These are phyloP conservation scores for Yarrowia divulgata DNA, from an alignment of 805 yeast species.

Conservation along the genomic window DNA sequence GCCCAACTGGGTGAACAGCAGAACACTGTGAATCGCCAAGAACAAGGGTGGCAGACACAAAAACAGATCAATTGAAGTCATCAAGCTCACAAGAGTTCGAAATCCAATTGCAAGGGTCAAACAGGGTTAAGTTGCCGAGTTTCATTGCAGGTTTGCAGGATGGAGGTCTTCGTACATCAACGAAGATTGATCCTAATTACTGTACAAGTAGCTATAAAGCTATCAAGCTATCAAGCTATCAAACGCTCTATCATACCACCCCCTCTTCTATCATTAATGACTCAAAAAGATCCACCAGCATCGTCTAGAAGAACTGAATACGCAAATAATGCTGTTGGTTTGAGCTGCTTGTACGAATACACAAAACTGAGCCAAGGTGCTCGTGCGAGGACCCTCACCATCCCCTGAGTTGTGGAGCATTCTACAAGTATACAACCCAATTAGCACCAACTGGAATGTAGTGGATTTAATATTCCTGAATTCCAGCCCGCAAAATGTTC, in stretches of 20 bases:
- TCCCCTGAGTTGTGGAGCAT: neutral
- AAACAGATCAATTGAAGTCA: no score
- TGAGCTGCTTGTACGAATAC: no score
- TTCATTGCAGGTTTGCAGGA: neutral
- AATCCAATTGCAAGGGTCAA: neutral
- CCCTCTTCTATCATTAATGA: neutral
- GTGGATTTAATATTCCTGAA: neutral
- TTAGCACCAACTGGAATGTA: neutral
- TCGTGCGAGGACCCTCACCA: neutral
- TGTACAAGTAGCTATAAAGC: no score
- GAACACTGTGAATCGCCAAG: neutral
- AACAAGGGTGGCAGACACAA: neutral
- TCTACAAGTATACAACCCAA: no score
- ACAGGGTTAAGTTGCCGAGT: neutral
- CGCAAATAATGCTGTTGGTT: no score
- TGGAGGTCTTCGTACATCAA: neutral
- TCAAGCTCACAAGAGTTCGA: neutral
- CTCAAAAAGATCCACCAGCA: neutral
- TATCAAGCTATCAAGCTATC: neutral
- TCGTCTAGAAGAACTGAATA: neutral
- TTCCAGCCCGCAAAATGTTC: neutral
- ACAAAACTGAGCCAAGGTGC: neutral
- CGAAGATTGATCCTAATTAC: no score
- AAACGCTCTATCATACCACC: neutral
- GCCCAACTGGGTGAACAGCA: neutral